phyloP scores from a whole-genome alignment of 306 rosid genomes.

The Acacia confusa region DNA sequence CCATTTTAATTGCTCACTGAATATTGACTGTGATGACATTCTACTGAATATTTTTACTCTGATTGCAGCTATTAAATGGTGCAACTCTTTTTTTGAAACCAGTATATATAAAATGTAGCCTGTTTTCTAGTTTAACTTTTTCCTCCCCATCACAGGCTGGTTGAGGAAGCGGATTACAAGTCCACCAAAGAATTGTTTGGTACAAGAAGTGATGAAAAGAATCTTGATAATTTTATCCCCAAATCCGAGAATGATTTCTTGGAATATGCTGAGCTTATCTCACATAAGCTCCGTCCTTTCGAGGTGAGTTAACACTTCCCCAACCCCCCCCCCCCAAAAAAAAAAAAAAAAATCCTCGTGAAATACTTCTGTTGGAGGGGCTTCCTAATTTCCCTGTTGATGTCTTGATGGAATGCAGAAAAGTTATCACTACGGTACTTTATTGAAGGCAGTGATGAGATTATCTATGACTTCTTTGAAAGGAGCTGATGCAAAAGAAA shows the following conservation, averaged over 20 bases:
- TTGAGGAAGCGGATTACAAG: slow-evolving; percentile 93
- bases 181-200: slow-evolving; percentile 83
- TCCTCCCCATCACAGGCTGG: slow-evolving; percentile 49
- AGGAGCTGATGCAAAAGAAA: slow-evolving; percentile 95
- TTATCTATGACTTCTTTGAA: slow-evolving; percentile 78
- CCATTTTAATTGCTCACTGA: neutral
- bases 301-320: slow-evolving; percentile 52
- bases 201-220: slow-evolving; percentile 64
- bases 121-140: neutral
- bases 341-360: neutral
- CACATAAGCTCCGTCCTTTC: slow-evolving; percentile 62
- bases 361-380: neutral
- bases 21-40: neutral
- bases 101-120: neutral
- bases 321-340: neutral
- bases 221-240: slow-evolving; percentile 83
- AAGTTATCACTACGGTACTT: slow-evolving; percentile 78
- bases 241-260: slow-evolving; percentile 88
- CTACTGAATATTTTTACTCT: neutral
- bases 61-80: neutral
- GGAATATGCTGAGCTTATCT: slow-evolving; percentile 90
- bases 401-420: slow-evolving; percentile 55
- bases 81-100: neutral
- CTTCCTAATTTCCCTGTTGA: slow-evolving; percentile 25
- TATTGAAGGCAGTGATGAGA: slow-evolving; percentile 86